Evolutionary conservation across 352 stramenopile species (phyloP), one percentile per base, ranked within the genome.

Genomic region (Globisporangium middletonii): DNA sequence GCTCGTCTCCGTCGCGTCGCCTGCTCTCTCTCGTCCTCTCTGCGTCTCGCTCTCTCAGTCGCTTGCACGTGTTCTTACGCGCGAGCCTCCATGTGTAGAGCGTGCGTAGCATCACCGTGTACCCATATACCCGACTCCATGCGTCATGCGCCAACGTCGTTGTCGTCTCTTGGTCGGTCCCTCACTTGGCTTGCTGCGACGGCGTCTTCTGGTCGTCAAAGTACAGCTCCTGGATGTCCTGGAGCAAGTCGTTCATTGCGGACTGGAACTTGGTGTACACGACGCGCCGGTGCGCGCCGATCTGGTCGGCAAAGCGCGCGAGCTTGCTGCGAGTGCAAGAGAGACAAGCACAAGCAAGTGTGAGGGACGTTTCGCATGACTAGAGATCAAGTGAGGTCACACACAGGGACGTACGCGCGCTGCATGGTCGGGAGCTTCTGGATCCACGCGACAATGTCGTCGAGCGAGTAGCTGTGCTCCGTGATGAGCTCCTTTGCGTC

Each of bases 371-470:
- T 23, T 23, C 23, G 23, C 23, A 23, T 33, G 35, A 44, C 38
- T 15, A 5, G 50, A 42, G 3, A 50, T 19, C 18, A 50, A 35
- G 2, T 37, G 3, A 53, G 2, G 53, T 48, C 11, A 50, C 0
- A 27, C 5, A 15, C 13, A n/a, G 41, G 12, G 8, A 68, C 77
- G 49, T 72, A 92, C 84, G 75, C 70, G 69, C 89, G 89, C 64
- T 94, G 80, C 79, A 92, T 92, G 44, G 79, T 72, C 18, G 80
- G 84, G 18, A 92, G 69, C 18, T 82, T 68, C 45, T 92, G 78
- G 63, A 92, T 86, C 84, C 80, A 94, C 30, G 55, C 59, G 9
- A 79, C 76, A 43, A 89, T 86, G 53, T 92, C 79, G 44, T 90
- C 62, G n/a, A 89, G 69, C 12, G 73, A 74, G 68, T 91, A 89